A percentile compares a stretch with the other conserved stretches of the same genome.
Conservation (phyloP, 495 filamentous ascomycete genomes). For the Beverwykella pulmonaria region DNA sequence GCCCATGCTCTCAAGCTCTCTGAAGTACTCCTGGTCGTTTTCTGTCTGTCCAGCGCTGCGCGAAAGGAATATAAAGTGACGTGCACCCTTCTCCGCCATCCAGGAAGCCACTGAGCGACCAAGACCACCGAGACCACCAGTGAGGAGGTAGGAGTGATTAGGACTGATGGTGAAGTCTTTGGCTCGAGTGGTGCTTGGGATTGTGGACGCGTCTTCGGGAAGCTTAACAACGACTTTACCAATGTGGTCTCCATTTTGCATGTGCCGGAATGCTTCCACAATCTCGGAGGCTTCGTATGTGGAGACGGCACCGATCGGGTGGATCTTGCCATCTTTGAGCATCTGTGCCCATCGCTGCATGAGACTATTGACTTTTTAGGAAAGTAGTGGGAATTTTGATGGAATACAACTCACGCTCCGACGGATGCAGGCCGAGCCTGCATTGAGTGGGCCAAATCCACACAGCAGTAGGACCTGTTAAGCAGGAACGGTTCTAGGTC, state of each 20-base stretch:
- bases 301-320: no score
- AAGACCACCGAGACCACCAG: constrained; percentile 36
- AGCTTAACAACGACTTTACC: not conserved
- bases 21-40: not conserved
- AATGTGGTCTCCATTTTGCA: not conserved
- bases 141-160: constrained; percentile 1
- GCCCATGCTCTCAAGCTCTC: constrained; percentile 12
- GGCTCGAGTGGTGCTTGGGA: not conserved
- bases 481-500: not conserved
- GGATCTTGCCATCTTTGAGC: no score
- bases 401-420: no score
- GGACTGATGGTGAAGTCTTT: no score
- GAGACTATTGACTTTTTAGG: no score
- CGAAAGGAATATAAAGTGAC: constrained; percentile 29
- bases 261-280: not conserved
- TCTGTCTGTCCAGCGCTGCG: constrained; percentile 1
- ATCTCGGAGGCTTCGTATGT: no score
- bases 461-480: not conserved
- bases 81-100: constrained; percentile 32
- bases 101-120: constrained; percentile 27
- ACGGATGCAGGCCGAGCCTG: no score
- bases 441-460: not conserved
- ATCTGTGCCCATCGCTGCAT: no score
- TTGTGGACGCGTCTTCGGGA: not conserved
- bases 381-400: no score